phyloP scores from a whole-genome alignment of 495 filamentous ascomycete species.

The Jackrogersella minutella region DNA sequence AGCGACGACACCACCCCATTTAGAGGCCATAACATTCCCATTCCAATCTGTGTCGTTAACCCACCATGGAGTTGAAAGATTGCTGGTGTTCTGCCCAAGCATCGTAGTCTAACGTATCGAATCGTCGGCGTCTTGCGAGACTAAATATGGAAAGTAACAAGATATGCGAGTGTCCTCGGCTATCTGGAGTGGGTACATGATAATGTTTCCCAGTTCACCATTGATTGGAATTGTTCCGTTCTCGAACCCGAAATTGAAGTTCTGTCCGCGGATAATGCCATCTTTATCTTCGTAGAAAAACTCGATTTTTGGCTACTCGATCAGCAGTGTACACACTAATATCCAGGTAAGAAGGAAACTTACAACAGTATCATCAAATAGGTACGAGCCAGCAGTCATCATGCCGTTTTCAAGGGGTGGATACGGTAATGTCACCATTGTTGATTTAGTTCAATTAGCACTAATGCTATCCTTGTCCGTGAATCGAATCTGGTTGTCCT shows the following conservation, averaged over 20 bases:
- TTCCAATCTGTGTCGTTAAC: slow-evolving; percentile 29
- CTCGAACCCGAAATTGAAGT: slow-evolving; percentile 34
- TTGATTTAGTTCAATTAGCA: slow-evolving; percentile 19
- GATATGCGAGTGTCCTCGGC: slow-evolving; percentile 10
- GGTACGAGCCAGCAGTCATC: slow-evolving; percentile 24
- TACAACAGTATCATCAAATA: slow-evolving; percentile 21
- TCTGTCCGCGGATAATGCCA: slow-evolving; percentile 33
- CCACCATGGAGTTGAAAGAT: slow-evolving; percentile 29
- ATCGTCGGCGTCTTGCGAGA: slow-evolving; percentile 27
- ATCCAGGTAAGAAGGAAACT: neutral
- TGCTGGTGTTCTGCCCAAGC: slow-evolving; percentile 15
- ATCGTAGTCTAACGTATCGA: slow-evolving; percentile 23
- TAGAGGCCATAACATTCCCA: slow-evolving; percentile 19
- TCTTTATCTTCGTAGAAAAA: slow-evolving; percentile 35
- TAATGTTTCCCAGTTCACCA: slow-evolving; percentile 30
- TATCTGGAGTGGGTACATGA: slow-evolving; percentile 25
- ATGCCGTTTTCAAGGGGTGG: slow-evolving; percentile 19
- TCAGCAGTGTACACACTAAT: neutral
- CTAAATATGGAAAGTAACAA: slow-evolving; percentile 28
- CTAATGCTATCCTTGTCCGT: slow-evolving; percentile 16
- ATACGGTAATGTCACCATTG: slow-evolving; percentile 17
- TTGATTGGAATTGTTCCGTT: slow-evolving; percentile 23
- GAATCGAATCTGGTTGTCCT: slow-evolving; percentile 28
- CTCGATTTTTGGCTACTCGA: slow-evolving; percentile 28
- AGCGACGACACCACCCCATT: slow-evolving; percentile 12